These are phyloP conservation scores for Neoboletus subvelutipes DNA, from an alignment of 768 basidiomycete genomes.

Conservation along the genomic window DNA sequence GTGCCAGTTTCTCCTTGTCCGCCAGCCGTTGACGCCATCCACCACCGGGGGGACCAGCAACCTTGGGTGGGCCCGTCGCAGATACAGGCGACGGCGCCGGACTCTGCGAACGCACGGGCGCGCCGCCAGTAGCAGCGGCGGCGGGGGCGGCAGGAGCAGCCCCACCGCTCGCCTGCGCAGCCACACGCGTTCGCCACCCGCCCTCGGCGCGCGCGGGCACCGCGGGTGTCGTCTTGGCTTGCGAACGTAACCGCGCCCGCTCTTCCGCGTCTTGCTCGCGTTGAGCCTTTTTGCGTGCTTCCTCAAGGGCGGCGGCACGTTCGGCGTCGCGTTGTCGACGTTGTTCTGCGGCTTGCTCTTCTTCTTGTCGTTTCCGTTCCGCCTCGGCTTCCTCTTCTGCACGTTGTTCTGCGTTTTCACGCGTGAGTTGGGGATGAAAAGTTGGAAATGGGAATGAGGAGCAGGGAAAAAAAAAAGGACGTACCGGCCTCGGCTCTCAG, in stretches of 20 bases:
- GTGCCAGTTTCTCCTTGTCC: neutral
- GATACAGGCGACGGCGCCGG: constrained; percentile 39
- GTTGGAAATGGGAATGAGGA: neutral
- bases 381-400: constrained; percentile 59
- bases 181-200: constrained; percentile 16
- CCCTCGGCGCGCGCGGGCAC: constrained; percentile 22
- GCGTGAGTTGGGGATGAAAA: constrained; percentile 9
- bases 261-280: constrained; percentile 71
- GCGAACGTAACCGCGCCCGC: constrained; percentile 39
- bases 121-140: too few species aligned
- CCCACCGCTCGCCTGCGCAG: constrained; percentile 27
- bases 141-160: neutral
- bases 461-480: constrained; percentile 16
- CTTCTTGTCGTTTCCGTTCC: constrained; percentile 57
- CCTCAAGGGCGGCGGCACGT: constrained; percentile 50
- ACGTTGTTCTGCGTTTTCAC: constrained; percentile 39
- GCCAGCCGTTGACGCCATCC: constrained; percentile 57
- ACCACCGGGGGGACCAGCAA: constrained; percentile 33
- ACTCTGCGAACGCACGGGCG: constrained; percentile 38
- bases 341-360: constrained; percentile 50
- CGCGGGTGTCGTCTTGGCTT: constrained; percentile 26
- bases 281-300: constrained; percentile 57
- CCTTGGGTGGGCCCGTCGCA: constrained; percentile 39
- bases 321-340: constrained; percentile 56
- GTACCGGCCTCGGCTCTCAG: constrained; percentile 51